Conservation (phyloP, 2,329 filamentous ascomycete species). For the Pestalotiopsis sp. region DNA sequence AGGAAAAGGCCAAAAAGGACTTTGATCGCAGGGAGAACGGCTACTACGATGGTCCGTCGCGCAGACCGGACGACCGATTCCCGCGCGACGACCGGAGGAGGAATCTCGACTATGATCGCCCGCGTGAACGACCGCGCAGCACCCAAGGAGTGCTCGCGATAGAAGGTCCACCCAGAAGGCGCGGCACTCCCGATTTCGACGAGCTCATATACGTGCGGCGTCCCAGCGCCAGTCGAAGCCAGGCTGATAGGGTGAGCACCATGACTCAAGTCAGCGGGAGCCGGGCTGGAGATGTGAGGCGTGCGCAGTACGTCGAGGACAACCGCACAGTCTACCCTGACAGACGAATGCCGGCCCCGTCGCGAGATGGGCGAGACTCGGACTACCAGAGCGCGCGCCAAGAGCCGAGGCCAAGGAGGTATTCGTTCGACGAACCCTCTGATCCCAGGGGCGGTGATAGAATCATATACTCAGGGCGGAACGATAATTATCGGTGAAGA, state of each 20-base stretch:
- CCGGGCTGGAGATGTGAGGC: slow-evolving; percentile 6
- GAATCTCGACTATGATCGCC: slow-evolving; percentile 4
- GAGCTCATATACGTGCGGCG: neutral
- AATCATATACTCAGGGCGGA: neutral
- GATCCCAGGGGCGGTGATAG: neutral
- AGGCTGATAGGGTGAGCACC: neutral
- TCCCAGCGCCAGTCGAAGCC: neutral
- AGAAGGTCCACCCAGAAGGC: neutral
- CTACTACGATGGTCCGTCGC: neutral
- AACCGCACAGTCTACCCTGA: neutral
- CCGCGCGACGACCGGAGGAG: neutral
- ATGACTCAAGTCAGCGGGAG: neutral
- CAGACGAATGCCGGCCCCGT: neutral
- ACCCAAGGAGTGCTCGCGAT: slow-evolving; percentile 5
- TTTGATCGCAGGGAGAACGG: neutral
- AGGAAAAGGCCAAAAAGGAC: slow-evolving; percentile 5
- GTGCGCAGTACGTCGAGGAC: slow-evolving; percentile 11
- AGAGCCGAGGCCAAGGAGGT: neutral
- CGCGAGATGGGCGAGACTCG: neutral
- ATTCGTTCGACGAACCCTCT: neutral
- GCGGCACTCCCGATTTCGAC: slow-evolving; percentile 5
- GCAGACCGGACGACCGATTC: neutral
- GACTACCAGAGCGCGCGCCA: neutral
- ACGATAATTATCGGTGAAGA: neutral
- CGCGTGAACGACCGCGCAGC: slow-evolving; percentile 8